Evolutionary conservation across 225 moss, liverwort and hornwort species (phyloP), one percentile per base, ranked within the genome.

Genomic region (Takakia lepidozioides): DNA sequence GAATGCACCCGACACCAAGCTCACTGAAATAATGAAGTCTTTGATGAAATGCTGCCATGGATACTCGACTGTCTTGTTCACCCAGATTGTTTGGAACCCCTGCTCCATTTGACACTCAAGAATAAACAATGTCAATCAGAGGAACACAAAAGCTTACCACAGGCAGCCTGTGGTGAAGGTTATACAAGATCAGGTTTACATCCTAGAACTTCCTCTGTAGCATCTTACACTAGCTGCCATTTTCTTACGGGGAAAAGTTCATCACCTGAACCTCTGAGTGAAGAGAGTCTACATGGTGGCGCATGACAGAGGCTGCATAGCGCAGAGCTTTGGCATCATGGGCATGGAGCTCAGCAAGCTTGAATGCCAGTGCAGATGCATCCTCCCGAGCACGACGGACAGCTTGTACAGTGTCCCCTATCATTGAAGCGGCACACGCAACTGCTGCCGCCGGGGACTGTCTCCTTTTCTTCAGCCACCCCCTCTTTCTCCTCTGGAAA

Each of bases 31-130:
- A 10, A 82, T 13, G 17, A 85, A 49, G 10, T 64, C 68, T 48
- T 4, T 68, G 0, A 78, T 28, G n/a, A 78, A 58, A 3, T 40
- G 48, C 56, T 78, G 65, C 81, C 81, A 85, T 0, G 85, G 67
- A 30, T 74, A 67, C 45, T 49, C 14, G 29, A 63, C 49, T 4
- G 36, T 4, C 27, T 59, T 75, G 8, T 49, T 61, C 9, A 43
- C 25, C n/a, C n/a, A 25, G 22, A 49, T 2, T 13, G 1, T 34
- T 25, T 78, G 56, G 46, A 82, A 64, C 1, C 46, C 59, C 71
- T 85, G 21, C 51, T 41, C 2, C 17, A 36, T 32, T 32, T 6
- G 32, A 32, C 8, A 11, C 32, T 32, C 32, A 1, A 32, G 8
- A 6, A 32, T 32, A 7, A 32, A 6, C 7, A 32, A 1, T 11